A percentile compares a stretch with the other conserved stretches of the same genome.
Conservation (phyloP, 2,329 filamentous ascomycete genomes). For the Colletotrichum trifolii region DNA sequence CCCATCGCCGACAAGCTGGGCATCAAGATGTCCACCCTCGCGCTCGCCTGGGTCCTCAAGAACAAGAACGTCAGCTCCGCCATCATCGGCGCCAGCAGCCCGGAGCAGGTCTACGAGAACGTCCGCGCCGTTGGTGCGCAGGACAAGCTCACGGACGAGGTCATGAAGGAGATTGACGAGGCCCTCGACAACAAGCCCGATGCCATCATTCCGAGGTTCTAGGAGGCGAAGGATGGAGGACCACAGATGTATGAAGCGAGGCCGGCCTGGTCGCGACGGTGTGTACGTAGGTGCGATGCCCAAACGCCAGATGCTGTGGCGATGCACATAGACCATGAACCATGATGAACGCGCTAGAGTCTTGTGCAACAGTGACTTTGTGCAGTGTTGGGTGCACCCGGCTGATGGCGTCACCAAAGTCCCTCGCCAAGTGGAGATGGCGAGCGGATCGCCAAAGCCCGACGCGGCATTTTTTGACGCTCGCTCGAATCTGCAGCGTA, state of each 20-base stretch:
- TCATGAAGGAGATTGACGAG: conserved; percentile 69
- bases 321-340: too few relatives aligned
- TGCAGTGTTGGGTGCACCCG: too few relatives aligned
- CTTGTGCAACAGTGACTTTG: too few relatives aligned
- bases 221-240: conserved; percentile 3
- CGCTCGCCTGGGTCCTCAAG: conserved; percentile 71
- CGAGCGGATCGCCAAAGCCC: too few relatives aligned
- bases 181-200: conserved; percentile 69
- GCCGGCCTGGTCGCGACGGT: too few relatives aligned
- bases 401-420: too few relatives aligned
- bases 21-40: conserved; percentile 65
- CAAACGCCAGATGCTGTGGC: too few relatives aligned
- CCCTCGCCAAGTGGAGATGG: too few relatives aligned
- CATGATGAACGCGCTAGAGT: too few relatives aligned
- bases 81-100: conserved; percentile 69
- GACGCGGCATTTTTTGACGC: too few relatives aligned
- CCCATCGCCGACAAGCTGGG: conserved; percentile 73
- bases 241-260: not conserved
- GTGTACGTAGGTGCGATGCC: too few relatives aligned
- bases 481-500: too few relatives aligned
- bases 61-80: conserved; percentile 71
- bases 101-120: conserved; percentile 71
- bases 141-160: conserved; percentile 67
- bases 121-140: conserved; percentile 62
- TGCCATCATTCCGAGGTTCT: conserved; percentile 50